Evolutionary conservation across 805 yeast species (phyloP).

Genomic region (Starmera caribaea): DNA sequence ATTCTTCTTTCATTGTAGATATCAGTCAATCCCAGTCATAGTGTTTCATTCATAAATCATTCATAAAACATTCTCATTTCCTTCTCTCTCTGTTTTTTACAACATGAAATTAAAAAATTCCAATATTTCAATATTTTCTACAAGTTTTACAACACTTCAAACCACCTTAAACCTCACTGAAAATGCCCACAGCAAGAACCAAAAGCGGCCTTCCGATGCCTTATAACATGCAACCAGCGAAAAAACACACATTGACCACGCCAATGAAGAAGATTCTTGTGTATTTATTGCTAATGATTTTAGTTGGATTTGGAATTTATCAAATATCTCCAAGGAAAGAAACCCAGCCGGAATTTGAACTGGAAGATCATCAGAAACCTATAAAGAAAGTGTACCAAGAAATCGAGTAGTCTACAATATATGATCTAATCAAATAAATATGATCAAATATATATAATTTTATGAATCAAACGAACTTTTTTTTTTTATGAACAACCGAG

Average conservation of each 20-base stretch:
- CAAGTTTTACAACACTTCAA: too few relatives aligned
- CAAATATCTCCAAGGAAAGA: constrained; percentile 17
- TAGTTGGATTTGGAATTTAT: constrained; percentile 24
- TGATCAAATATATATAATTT: not conserved
- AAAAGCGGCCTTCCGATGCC: constrained; percentile 35
- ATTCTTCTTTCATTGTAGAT: too few relatives aligned
- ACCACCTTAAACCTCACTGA: too few relatives aligned
- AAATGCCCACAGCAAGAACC: constrained; percentile 20
- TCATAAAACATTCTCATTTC: too few relatives aligned
- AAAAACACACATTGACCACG: constrained; percentile 27
- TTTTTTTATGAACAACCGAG: not conserved
- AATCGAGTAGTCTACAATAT: too few relatives aligned
- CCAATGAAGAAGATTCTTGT: constrained; percentile 36
- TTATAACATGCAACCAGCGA: constrained; percentile 23
- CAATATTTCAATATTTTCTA: too few relatives aligned
- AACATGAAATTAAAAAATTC: too few relatives aligned
- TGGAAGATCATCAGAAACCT: constrained; percentile 4
- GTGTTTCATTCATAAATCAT: too few relatives aligned
- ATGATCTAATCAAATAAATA: constrained; percentile 6
- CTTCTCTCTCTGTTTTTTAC: too few relatives aligned
- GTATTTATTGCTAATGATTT: constrained; percentile 25
- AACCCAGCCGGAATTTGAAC: constrained; percentile 12
- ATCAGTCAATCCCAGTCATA: too few relatives aligned
- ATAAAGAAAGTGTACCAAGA: constrained; percentile 2
- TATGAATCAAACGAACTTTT: not conserved